Evolutionary conservation across 148 eudicot species (phyloP), one percentile per base, ranked within the genome.

Genomic region (Tetragonia tetragonoides): DNA sequence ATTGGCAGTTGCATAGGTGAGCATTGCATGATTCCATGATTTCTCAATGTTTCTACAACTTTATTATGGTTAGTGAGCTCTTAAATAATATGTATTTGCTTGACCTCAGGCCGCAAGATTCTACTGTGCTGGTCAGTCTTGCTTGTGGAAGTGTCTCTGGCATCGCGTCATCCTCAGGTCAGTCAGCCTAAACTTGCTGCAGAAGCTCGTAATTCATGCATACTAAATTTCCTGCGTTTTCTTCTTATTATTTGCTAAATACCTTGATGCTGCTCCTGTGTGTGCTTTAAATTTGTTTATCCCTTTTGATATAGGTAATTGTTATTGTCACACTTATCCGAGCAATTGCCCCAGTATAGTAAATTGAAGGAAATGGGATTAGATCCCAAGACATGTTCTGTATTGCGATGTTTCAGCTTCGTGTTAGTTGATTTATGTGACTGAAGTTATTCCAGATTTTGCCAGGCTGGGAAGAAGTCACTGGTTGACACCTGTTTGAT

Each of bases 61-160:
- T 79, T 49, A 39, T 79, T 49, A 39, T 6, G 49, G n/a, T 54
- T n/a, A 62, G 39, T 59, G 44, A 74, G 28, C 23, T 60, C 4
- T 20, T 66, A 77, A 15, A 21, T 17, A 23, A 49, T 7, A 34
- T 39, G 17, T 53, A 6, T 82, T 51, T 72, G 67, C 10, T 77
- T 72, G 70, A 66, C 47, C 63, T 61, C 84, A 95, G 99, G 84
- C 94, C 97, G 1, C 69, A 91, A 74, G 97, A 95, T 84, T 91
- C 99, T 37, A 60, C 83, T 73, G 90, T 82, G 67, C 83, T 91
- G 39, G 91, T 91, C 78, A 90, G 99, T 90, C 97, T 95, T 79
- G 97, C 93, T 73, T 95, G 97, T 90, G 99, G 99, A 81, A 91
- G 99, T 81, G 73, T 95, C 76, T 90, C 99, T 70, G 99, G 99